phyloP scores from a whole-genome alignment of 441 rosid species.

The Dalechampia spathulata region DNA sequence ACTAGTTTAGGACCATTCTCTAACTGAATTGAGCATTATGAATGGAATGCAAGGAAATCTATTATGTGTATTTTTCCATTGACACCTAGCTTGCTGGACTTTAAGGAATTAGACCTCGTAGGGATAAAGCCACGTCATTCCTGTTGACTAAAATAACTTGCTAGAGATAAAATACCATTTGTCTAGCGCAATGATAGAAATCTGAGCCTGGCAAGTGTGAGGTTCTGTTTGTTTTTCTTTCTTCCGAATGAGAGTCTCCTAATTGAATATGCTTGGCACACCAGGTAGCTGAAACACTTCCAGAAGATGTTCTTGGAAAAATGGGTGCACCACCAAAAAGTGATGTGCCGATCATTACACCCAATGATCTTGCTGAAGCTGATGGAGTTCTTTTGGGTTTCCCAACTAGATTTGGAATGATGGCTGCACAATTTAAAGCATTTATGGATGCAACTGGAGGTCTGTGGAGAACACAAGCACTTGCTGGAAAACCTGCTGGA shows the following conservation, averaged over 20 bases:
- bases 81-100: neutral
- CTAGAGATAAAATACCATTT: no score
- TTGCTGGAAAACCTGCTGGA: constrained; percentile 98
- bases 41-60: no score
- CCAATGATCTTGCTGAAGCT: constrained; percentile 71
- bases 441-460: constrained; percentile 93
- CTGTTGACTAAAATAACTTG: no score
- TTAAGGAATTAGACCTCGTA: neutral
- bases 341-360: constrained; percentile 67
- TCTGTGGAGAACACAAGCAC: constrained; percentile 85
- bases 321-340: constrained; percentile 90
- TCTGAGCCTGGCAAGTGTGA: no score
- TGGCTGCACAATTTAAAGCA: constrained; percentile 98
- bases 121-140: no score
- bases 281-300: constrained; percentile 86
- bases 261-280: neutral
- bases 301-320: constrained; percentile 75
- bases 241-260: neutral
- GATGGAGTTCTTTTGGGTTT: constrained; percentile 88
- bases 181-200: no score
- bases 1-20: neutral
- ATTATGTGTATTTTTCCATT: no score
- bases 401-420: constrained; percentile 97
- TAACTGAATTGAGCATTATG: neutral
- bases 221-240: no score